Evolutionary conservation across 2,329 filamentous ascomycete genomes (phyloP), one percentile per base, ranked within the genome.

Genomic region (Teratosphaeria nubilosa): DNA sequence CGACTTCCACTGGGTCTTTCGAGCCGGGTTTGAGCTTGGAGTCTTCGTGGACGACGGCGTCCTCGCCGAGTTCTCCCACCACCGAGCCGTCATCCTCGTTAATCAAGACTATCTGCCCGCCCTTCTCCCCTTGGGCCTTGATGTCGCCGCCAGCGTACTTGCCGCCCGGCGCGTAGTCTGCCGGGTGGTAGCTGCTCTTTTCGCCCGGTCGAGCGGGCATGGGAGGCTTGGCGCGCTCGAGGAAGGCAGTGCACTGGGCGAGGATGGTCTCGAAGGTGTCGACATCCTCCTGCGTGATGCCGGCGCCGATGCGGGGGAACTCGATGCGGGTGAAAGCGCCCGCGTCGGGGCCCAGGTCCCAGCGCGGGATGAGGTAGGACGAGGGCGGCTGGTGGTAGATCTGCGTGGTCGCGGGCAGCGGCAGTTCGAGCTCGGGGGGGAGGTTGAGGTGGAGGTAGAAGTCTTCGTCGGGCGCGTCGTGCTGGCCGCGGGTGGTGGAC

Each of bases 181-280:
- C 84, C 0, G 92, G 92, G 69, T 96, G 91, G 74, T 97, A 97
- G 51, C 70, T 70, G 32, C 64, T 62, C 55, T 72, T 71, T 62
- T 73, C 64, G 51, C 64, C 64, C 11, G 60, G 60, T 22, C 67
- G 61, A 16, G 58, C 61, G 22, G 72, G 71, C 27, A 73, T 65
- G 27, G 78, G 85, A 6, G 88, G 84, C 48, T 86, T 79, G 10
- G 89, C 86, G 51, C 91, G 85, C 73, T 97, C 92, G 4, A 96
- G 82, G 72, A 99, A 97, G 1, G 92, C 90, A 1, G 92, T 97
- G 74, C 92, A 97, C 75, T 97, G 91, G n/a, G 92, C 92, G 55
- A 97, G 80, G 63, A 97, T 97, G 2, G 92, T 96, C 78, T 97
- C 92, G 69, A 96, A 97, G 0, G 92, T 97, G 70, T 96, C 91